phyloP scores from a whole-genome alignment of 345 rosid genomes.

The Turritis glabra region DNA sequence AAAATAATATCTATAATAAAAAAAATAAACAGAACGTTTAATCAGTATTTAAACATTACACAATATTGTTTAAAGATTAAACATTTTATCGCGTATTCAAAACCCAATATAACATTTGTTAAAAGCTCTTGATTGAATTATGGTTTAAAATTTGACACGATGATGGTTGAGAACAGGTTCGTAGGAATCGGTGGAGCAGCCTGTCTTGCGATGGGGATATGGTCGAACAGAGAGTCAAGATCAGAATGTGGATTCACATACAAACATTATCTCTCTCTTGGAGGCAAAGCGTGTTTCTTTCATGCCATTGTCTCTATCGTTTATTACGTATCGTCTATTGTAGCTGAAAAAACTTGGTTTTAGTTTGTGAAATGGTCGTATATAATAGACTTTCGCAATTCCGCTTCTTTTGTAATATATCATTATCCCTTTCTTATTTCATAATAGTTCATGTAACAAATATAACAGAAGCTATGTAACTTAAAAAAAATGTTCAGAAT shows the following conservation, averaged over 20 bases:
- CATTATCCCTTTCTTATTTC: neutral
- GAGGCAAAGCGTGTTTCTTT: slow-evolving; percentile 27
- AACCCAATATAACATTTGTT: neutral
- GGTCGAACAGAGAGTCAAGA: slow-evolving; percentile 33
- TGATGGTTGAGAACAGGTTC: neutral
- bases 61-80: neutral
- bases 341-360: neutral
- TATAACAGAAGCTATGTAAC: neutral
- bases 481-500: neutral
- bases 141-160: neutral
- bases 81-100: neutral
- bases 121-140: neutral
- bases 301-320: slow-evolving; percentile 18
- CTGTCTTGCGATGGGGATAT: slow-evolving; percentile 18
- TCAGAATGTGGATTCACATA: slow-evolving; percentile 22
- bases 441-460: neutral
- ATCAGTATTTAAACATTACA: neutral
- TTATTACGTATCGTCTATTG: neutral
- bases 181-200: neutral
- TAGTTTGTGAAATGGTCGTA: neutral
- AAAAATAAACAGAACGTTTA: neutral
- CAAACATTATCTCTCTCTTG: neutral
- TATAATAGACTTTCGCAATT: neutral
- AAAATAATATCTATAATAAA: too few relatives aligned
- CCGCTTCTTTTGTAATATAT: neutral